A percentile compares a stretch with the other conserved stretches of the same genome.
These are phyloP conservation scores for Casaregolazyma suthepensis DNA, from an alignment of 1,139 yeast species.

Conservation along the genomic window DNA sequence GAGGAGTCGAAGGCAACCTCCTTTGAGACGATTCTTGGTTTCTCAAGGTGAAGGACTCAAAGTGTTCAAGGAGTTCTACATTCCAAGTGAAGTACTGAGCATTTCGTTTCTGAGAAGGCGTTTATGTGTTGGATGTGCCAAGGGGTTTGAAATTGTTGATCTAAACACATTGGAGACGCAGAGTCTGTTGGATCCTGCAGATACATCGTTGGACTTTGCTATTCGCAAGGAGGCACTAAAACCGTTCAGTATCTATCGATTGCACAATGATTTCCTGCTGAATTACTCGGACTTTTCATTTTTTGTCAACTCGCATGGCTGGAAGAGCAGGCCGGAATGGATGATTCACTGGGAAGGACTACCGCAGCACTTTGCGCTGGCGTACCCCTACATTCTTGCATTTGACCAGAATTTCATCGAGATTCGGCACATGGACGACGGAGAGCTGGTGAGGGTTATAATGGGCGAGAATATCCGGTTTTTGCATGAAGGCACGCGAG, in stretches of 20 bases:
- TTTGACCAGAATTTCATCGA: slow-evolving; percentile 90
- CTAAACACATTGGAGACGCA: slow-evolving; percentile 73
- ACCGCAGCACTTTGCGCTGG: slow-evolving; percentile 86
- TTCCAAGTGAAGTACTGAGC: slow-evolving; percentile 85
- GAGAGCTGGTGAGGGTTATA: slow-evolving; percentile 78
- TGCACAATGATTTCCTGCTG: slow-evolving; percentile 80
- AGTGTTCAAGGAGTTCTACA: slow-evolving; percentile 69
- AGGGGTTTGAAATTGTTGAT: slow-evolving; percentile 88
- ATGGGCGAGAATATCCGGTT: slow-evolving; percentile 91
- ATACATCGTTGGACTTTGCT: slow-evolving; percentile 94
- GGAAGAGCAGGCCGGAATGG: slow-evolving; percentile 95
- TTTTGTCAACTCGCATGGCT: slow-evolving; percentile 89
- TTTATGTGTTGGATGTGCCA: slow-evolving; percentile 90
- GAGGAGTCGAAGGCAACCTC: slow-evolving; percentile 36
- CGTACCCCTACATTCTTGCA: slow-evolving; percentile 88
- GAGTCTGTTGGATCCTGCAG: slow-evolving; percentile 87
- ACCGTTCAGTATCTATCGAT: slow-evolving; percentile 86
- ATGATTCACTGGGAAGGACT: slow-evolving; percentile 95
- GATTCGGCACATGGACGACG: slow-evolving; percentile 83
- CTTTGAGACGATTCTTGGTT: slow-evolving; percentile 46
- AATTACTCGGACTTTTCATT: slow-evolving; percentile 91
- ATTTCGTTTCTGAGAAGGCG: slow-evolving; percentile 84
- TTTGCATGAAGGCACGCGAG: slow-evolving; percentile 85
- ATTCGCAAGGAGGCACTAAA: slow-evolving; percentile 75
- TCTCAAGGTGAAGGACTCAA: slow-evolving; percentile 48